Conservation (phyloP, 345 rosid genomes). For the Euphorbia lathyris region DNA sequence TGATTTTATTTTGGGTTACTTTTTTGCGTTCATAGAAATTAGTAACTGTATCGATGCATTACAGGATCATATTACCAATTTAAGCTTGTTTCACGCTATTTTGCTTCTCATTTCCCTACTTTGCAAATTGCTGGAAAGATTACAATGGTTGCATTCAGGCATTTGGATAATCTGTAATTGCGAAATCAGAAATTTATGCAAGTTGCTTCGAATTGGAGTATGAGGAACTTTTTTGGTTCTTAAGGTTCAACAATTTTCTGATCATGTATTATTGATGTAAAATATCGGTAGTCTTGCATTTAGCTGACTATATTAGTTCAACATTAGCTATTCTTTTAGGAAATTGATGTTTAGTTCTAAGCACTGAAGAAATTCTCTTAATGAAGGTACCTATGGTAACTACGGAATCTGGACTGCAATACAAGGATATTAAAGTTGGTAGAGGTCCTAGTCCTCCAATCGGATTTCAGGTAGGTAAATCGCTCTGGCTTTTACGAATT, state of each 20-base stretch:
- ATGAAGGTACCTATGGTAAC: conserved; percentile 84
- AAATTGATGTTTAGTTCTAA: conserved; percentile 4
- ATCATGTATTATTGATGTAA: not conserved
- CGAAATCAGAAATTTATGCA: not conserved
- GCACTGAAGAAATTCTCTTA: conserved; percentile 11
- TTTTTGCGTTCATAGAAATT: not conserved
- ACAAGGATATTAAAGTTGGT: conserved; percentile 89
- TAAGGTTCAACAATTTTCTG: not conserved
- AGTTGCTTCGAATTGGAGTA: not conserved
- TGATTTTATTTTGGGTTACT: no score
- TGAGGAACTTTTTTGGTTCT: not conserved
- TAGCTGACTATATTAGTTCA: not conserved
- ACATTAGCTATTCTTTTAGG: not conserved
- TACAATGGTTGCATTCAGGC: not conserved
- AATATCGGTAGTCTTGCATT: not conserved
- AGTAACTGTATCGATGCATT: not conserved
- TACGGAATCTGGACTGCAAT: conserved; percentile 84
- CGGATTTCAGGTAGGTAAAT: conserved; percentile 72
- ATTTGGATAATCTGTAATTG: not conserved
- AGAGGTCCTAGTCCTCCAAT: conserved; percentile 78
- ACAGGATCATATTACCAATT: not conserved
- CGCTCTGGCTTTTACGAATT: not conserved
- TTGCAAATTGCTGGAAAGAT: not conserved
- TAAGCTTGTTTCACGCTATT: not conserved
- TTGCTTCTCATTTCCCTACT: not conserved